These are phyloP conservation scores for Candida awuae DNA, from an alignment of 805 yeast genomes.

Conservation along the genomic window DNA sequence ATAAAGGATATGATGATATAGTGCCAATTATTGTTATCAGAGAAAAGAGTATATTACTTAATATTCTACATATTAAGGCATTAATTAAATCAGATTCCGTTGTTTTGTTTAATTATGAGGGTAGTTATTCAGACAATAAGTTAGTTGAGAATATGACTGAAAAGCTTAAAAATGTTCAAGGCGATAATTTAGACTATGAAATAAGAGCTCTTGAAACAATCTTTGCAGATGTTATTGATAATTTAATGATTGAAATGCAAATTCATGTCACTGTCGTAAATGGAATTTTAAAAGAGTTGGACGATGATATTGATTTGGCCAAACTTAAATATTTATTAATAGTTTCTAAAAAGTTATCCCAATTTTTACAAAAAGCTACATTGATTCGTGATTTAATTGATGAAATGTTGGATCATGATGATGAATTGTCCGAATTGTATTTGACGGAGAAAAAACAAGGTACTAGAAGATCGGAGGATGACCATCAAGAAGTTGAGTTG, in stretches of 20 bases:
- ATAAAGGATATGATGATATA: conserved; percentile 39
- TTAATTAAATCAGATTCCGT: conserved; percentile 45
- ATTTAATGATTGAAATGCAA: conserved; percentile 78
- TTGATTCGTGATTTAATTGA: conserved; percentile 78
- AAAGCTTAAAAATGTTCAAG: conserved; percentile 30
- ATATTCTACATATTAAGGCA: conserved; percentile 43
- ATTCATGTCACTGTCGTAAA: conserved; percentile 71
- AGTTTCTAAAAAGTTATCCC: conserved; percentile 76
- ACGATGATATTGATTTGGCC: conserved; percentile 70
- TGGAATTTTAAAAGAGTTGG: conserved; percentile 69
- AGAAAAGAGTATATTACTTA: conserved; percentile 38
- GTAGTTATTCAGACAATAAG: conserved; percentile 37
- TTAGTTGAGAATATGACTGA: conserved; percentile 36
- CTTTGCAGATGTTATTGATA: conserved; percentile 68
- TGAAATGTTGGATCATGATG: conserved; percentile 82
- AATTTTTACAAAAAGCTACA: conserved; percentile 76
- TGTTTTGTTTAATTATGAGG: conserved; percentile 41
- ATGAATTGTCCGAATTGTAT: conserved; percentile 73
- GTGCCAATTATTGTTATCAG: conserved; percentile 50
- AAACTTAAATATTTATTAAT: conserved; percentile 71
- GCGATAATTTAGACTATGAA: conserved; percentile 63
- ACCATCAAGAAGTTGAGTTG: conserved; percentile 85
- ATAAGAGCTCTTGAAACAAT: conserved; percentile 86
- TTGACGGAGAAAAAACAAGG: conserved; percentile 52
- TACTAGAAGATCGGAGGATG: conserved; percentile 41